Conservation (phyloP, 768 basidiomycete species). For the Phlebiopsis gigantea region DNA sequence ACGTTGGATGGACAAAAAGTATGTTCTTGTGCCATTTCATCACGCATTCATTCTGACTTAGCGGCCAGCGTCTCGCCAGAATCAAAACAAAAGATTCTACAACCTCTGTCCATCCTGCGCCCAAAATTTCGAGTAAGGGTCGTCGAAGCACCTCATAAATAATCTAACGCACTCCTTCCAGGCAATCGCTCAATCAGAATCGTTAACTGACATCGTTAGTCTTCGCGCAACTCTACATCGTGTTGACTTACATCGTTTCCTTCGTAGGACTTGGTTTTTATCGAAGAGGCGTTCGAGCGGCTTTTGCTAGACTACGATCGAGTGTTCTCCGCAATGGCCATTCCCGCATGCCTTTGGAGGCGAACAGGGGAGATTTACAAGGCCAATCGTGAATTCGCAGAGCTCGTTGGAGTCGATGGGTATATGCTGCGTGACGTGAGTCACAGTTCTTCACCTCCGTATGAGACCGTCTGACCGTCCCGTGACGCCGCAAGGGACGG, state of each 20-base stretch:
- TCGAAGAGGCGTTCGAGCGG: conserved; percentile 96
- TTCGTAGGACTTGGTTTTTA: conserved; percentile 83
- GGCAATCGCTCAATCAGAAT: conserved; percentile 67
- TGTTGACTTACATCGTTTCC: background rate
- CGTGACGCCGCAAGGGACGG: conserved; percentile 80
- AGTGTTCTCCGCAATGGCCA: conserved; percentile 92
- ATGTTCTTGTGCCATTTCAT: conserved; percentile 15
- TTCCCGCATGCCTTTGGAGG: conserved; percentile 95
- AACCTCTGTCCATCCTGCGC: conserved; percentile 78
- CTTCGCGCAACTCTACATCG: background rate
- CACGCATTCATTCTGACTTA: conserved; percentile 7
- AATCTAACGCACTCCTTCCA: conserved; percentile 19
- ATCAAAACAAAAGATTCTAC: conserved; percentile 87
- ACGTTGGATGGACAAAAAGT: conserved; percentile 96
- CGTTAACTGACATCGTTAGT: conserved; percentile 74
- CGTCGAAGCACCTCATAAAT: too few relatives aligned
- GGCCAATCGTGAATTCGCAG: conserved; percentile 93
- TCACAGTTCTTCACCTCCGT: conserved; percentile 7
- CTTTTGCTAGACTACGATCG: conserved; percentile 93
- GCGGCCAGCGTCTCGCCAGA: conserved; percentile 73
- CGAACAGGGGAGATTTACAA: conserved; percentile 99
- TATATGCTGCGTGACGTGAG: conserved; percentile 82
- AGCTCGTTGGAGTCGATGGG: conserved; percentile 82
- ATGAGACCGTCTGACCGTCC: background rate
- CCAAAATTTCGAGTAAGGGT: conserved; percentile 75